Percentiles rank a stretch among this genome's conserved stretches.
These are phyloP conservation scores for Agastache rugosa DNA, from an alignment of 257 asterid species.

Conservation along the genomic window DNA sequence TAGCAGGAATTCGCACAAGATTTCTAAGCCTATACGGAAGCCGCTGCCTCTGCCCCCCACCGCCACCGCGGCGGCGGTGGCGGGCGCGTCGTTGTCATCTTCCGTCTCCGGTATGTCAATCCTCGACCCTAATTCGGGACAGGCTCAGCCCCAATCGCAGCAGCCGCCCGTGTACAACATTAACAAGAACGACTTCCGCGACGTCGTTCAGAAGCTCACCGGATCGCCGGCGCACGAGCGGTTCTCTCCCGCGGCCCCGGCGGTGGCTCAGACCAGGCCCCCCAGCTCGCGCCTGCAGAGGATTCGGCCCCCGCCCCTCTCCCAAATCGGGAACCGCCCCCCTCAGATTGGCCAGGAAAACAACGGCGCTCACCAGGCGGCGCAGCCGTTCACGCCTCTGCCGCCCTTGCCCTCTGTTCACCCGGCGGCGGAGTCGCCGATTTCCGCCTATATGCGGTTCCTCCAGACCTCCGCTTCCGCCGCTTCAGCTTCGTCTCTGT, in stretches of 20 bases:
- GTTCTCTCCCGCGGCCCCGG: conserved; percentile 55
- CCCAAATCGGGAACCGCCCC: conserved; percentile 67
- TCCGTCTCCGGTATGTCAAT: conserved; percentile 18
- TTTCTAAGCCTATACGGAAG: conserved; percentile 48
- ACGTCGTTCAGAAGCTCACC: conserved; percentile 89
- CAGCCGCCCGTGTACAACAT: conserved; percentile 95
- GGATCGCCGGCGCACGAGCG: conserved; percentile 86
- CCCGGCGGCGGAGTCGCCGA: conserved; percentile 55
- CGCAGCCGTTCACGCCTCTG: conserved; percentile 66
- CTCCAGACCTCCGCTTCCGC: conserved; percentile 39
- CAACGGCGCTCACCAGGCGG: conserved; percentile 49
- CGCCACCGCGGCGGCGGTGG: conserved; percentile 3
- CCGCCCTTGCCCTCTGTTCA: conserved; percentile 57
- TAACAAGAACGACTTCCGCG: conserved; percentile 82
- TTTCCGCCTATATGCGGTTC: conserved; percentile 54
- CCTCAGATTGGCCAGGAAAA: conserved; percentile 41
- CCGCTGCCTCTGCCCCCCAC: conserved; percentile 38
- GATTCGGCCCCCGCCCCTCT: conserved; percentile 92
- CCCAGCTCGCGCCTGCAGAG: conserved; percentile 81
- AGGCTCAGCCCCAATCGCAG: conserved; percentile 45
- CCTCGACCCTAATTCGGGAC: conserved; percentile 36
- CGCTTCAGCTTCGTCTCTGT: conserved; percentile 29
- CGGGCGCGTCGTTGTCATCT: neutral
- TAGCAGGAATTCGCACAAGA: conserved; percentile 46
- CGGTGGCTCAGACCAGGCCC: conserved; percentile 55